Evolutionary conservation across 1,284 basidiomycete species (phyloP), one percentile per base, ranked within the genome.

Genomic region (Heterobasidion irregulare): DNA sequence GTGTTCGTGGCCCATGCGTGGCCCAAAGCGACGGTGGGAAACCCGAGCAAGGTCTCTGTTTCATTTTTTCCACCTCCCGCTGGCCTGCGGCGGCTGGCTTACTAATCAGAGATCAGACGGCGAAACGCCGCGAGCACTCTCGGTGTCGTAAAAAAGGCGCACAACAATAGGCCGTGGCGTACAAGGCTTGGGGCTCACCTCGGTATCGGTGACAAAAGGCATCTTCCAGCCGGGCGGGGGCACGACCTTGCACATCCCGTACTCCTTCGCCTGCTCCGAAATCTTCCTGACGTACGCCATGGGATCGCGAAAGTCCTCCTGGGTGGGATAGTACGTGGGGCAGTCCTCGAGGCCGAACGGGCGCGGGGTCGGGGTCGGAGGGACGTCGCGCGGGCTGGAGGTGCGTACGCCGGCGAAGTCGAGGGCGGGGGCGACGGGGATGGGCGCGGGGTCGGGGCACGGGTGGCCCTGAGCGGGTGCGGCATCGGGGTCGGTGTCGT

Each of bases 221-320:
- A 98, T 96, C 63, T 88, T 83, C 97, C 97, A 99, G 41, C 84
- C 92, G 57, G 82, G 76, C 1, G 97, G 97, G 56, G 97, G 97
- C 18, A 98, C 82, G 58, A 99, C 86, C 75, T 99, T 99, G 75
- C 92, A 94, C 64, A 99, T 95, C 35, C 97, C 97, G 67, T 84
- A 94, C 50, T 81, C 73, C 64, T 78, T 83, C 0, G 89, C 94
- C 41, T 81, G 74, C 52, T 86, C 79, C 8, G 89, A 83, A 63
- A 97, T 91, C 55, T 84, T 86, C 64, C 84, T 84, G 69, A 99
- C 92, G 74, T 98, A 99, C 53, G 83, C 80, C 85, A 98, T 89
- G n/a, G 96, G 94, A 73, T 98, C 93, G 63, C 81, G 82, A 72
- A 96, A 99, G 71, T 99, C 89, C 61, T 96, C 94, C 13, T 72